Evolutionary conservation across 805 yeast species (phyloP).

Genomic region (Nakazawaea anatomiae): DNA sequence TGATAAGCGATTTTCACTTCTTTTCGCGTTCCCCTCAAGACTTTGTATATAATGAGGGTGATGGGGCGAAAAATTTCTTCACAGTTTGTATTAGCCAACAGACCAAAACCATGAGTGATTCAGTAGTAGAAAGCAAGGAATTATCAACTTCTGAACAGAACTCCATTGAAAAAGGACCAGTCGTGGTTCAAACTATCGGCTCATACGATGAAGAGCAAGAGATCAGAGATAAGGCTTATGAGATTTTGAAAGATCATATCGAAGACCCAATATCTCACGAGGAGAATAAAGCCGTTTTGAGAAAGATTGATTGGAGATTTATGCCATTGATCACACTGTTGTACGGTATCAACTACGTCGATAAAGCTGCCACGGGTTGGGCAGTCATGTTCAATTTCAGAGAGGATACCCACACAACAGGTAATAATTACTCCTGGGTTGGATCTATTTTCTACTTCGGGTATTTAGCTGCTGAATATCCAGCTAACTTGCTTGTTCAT

Average conservation of each 20-base stretch:
- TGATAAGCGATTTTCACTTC: too few relatives aligned
- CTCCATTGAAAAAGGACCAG: constrained; percentile 1
- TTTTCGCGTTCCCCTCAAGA: too few relatives aligned
- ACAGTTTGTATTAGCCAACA: too few relatives aligned
- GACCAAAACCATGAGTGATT: not conserved
- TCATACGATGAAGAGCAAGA: constrained; percentile 11
- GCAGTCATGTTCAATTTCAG: constrained; percentile 42
- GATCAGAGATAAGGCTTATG: constrained; percentile 16
- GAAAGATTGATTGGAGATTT: constrained; percentile 29
- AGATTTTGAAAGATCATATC: constrained; percentile 15
- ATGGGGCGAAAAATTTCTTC: too few relatives aligned
- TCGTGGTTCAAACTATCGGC: not conserved
- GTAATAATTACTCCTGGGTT: constrained; percentile 45
- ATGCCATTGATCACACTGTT: constrained; percentile 24
- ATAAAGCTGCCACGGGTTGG: constrained; percentile 35
- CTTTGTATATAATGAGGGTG: too few relatives aligned
- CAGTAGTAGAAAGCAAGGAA: not conserved
- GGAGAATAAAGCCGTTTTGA: constrained; percentile 23
- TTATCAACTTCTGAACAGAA: not conserved
- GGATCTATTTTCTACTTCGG: constrained; percentile 63
- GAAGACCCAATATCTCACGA: constrained; percentile 19
- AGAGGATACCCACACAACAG: constrained; percentile 31
- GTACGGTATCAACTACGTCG: constrained; percentile 27
- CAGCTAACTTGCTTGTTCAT: constrained; percentile 32
- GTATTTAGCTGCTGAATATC: constrained; percentile 52